Evolutionary conservation across 2,329 filamentous ascomycete species (phyloP), one percentile per base, ranked within the genome.

Genomic region (Colletotrichum agaves): DNA sequence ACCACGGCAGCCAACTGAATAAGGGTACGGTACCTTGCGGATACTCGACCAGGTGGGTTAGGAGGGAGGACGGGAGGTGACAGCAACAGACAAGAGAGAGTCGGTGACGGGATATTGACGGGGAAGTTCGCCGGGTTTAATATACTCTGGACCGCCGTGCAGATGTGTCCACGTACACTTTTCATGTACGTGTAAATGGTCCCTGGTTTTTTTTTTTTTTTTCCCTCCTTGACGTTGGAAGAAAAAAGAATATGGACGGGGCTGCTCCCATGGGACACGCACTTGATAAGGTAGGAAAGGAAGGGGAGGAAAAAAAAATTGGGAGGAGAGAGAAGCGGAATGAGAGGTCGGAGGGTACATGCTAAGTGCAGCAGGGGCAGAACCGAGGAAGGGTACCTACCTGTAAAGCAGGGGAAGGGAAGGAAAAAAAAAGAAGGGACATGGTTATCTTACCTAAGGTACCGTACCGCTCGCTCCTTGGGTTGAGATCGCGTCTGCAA

Each of bases 361-460:
- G 46, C 47, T 53, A 39, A 47, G 27, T 65, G 53, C 47, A 64
- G 53, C 65, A 63, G 61, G 58, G 53, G 61, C 61, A 68, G 47
- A 65, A 47, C 46, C 53, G 47, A 56, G 46, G 39, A 56, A 67
- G 55, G 47, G 66, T 69, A 62, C 66, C 62, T 57, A 69, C 49
- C 55, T 61, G 46, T 27, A 8, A 5, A 27, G 27, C 27, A 27
- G 27, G 21, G 21, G 3, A 50, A 31, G 33, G 33, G 33, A 50
- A 33, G 21, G 3, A 50, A 31, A 50, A 50, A 50, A 50, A 33
- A 46, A 50, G 49, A 67, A 53, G 53, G 27, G 46, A 67, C 64
- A 53, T 55, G 46, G 55, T 33, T n/a, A 47, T 33, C 19, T n/a
- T n/a, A n/a, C n/a, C n/a, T n/a, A n/a, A n/a, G n/a, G 52, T 55